Base-by-base conservation (phyloP, 495 filamentous ascomycete species). In the Penicillium cosmopolitanum region DNA sequence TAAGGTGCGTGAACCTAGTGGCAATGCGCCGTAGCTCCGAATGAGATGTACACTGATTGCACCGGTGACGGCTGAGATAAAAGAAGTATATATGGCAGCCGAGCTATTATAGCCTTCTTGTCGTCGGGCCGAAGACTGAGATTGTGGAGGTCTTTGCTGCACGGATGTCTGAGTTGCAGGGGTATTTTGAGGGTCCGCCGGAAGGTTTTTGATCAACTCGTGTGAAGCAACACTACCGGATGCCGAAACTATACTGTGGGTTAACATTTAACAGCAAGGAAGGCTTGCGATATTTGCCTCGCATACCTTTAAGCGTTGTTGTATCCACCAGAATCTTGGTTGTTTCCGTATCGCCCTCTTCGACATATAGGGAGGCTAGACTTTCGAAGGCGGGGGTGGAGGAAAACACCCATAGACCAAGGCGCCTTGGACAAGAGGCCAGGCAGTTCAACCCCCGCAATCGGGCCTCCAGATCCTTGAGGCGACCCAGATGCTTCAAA, bases 381-480 rank as follows among this genome's bases (percentile, higher is more conserved):
- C 69, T 71, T 55, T 77, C 75, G 56, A 80, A 80, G 42, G 69
- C 67, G 10, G 75, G 75, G 34, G 75, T 77, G 6, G 75, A 58
- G 31, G 78, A 80, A 50, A 79, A 80, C 12, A 78, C 64, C 72
- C 76, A 77, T 21, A 80, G 62, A 23, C 78, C 75, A 5, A 78
- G 70, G 5, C 78, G 73, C 46, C 78, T 66, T 19, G 78, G 76
- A 53, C 72, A 78, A 47, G 77, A 73, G 5, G 76, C 78, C 28
- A 80, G 60, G 53, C 78, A 79, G 35, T 72, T 70, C 18, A 71
- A 53, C 50, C 63, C 72, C 53, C 76, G 60, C 33, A 80, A 50
- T 46, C 67, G 69, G 56, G 77, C 71, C 60, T 80, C 78, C 5
- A 79, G 63, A 51, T 78, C 71, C 55, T 79, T 80, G 33, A 80